A percentile compares a stretch with the other conserved stretches of the same genome.
phyloP scores from a whole-genome alignment of 1,139 yeast species.

The Insectozyma bohioensis region DNA sequence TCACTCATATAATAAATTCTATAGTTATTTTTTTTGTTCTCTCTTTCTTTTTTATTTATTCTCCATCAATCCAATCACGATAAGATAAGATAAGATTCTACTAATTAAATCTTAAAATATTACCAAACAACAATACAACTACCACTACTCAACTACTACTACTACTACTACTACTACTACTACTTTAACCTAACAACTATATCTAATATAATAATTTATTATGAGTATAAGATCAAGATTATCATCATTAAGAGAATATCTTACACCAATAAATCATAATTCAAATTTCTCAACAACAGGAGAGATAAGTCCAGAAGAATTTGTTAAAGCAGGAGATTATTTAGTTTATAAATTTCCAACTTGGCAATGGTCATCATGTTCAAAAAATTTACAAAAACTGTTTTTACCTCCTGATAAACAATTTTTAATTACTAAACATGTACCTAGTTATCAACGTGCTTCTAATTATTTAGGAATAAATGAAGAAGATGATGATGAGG shows the following conservation, averaged over 20 bases:
- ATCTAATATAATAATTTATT: too few species aligned
- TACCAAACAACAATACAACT: not conserved
- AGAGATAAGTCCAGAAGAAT: constrained; percentile 91
- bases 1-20: too few species aligned
- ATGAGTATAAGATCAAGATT: constrained; percentile 60
- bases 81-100: not conserved
- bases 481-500: constrained; percentile 33
- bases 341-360: constrained; percentile 90
- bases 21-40: too few species aligned
- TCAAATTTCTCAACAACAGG: constrained; percentile 86
- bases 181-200: too few species aligned
- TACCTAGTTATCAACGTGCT: constrained; percentile 82
- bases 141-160: too few species aligned
- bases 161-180: too few species aligned
- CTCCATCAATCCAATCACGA: constrained; percentile 47
- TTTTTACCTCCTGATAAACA: constrained; percentile 88
- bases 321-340: constrained; percentile 90
- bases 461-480: constrained; percentile 49
- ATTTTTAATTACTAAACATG: constrained; percentile 81
- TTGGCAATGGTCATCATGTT: constrained; percentile 88
- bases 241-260: constrained; percentile 83
- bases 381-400: constrained; percentile 58
- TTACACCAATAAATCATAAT: constrained; percentile 83
- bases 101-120: not conserved
- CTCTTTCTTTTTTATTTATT: too few species aligned